Percentiles rank a stretch among this genome's conserved stretches.
Evolutionary conservation across 129 eudicot species (phyloP).

Genomic region (Flaveria sonorensis): DNA sequence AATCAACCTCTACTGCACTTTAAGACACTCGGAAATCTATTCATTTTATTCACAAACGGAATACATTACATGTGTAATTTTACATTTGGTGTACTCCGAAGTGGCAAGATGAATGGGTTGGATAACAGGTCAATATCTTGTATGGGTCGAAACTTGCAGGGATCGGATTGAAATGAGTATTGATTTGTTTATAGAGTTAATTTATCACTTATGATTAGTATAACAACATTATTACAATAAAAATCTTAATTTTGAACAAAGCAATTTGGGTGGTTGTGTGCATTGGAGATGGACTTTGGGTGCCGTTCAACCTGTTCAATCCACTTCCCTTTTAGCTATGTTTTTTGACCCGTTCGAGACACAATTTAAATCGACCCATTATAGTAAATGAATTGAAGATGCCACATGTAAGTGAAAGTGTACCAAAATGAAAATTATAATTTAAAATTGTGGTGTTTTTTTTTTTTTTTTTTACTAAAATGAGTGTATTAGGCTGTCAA

Average conservation of each 20-base stretch:
- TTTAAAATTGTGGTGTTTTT: neutral
- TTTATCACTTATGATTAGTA: too few species aligned
- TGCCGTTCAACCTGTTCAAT: neutral
- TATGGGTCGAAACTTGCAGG: neutral
- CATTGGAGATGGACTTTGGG: neutral
- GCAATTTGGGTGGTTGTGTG: neutral
- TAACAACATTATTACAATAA: too few species aligned
- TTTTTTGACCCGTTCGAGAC: neutral
- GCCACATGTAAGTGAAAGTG: neutral
- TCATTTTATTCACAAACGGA: neutral
- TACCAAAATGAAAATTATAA: neutral
- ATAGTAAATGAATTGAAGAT: neutral
- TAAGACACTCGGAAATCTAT: neutral
- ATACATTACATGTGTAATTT: neutral
- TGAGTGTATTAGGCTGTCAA: conserved; percentile 10
- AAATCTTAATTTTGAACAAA: too few species aligned
- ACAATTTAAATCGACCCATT: neutral
- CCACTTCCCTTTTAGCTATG: neutral
- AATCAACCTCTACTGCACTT: neutral
- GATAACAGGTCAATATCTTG: neutral
- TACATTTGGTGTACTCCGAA: neutral
- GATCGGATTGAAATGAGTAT: neutral
- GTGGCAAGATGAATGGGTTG: neutral
- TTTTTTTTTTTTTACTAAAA: neutral
- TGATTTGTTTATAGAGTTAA: too few species aligned